A percentile compares a stretch with the other conserved stretches of the same genome.
Conservation (phyloP, 805 yeast species). For the Phaffomyces antillensis region DNA sequence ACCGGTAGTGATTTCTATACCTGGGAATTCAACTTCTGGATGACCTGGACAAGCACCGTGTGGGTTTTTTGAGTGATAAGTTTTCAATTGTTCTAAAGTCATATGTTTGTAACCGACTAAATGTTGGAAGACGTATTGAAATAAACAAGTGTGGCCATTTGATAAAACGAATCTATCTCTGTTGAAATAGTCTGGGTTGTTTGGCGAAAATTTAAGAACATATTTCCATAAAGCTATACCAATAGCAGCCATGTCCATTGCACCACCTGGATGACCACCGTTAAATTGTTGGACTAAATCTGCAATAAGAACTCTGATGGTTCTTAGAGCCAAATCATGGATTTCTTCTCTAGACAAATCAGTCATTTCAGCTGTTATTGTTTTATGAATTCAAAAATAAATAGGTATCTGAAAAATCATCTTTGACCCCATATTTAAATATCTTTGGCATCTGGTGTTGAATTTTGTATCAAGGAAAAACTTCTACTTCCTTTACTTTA, state of each 20-base stretch:
- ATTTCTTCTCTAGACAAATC: constrained; percentile 22
- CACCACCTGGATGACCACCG: constrained; percentile 99
- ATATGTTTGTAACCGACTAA: constrained; percentile 70
- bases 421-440: no score
- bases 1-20: constrained; percentile 97
- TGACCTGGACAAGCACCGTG: constrained; percentile 81
- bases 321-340: constrained; percentile 71
- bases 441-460: no score
- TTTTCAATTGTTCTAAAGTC: constrained; percentile 78
- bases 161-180: constrained; percentile 93
- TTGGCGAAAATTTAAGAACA: constrained; percentile 74
- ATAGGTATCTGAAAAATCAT: no score
- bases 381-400: no score
- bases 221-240: constrained; percentile 82
- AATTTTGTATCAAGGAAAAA: no score
- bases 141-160: constrained; percentile 94
- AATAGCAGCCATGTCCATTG: constrained; percentile 94
- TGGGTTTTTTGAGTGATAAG: constrained; percentile 84
- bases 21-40: constrained; percentile 89
- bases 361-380: constrained; percentile 1
- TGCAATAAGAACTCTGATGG: constrained; percentile 83
- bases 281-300: constrained; percentile 85
- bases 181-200: constrained; percentile 87
- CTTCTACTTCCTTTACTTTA: no score
- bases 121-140: constrained; percentile 78